Conservation (phyloP, 129 eudicot species). For the Artemisia argyi region DNA sequence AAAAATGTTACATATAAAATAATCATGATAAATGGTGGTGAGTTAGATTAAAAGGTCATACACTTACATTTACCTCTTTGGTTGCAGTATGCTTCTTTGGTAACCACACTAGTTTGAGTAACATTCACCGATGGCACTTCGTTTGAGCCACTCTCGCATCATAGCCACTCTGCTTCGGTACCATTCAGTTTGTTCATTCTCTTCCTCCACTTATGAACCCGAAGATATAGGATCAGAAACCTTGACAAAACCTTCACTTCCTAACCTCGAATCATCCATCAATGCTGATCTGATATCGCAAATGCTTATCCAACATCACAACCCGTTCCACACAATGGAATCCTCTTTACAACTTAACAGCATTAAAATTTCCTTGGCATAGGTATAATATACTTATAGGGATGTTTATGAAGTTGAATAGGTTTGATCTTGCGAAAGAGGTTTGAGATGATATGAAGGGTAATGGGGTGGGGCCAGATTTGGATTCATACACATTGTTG, state of each 20-base stretch:
- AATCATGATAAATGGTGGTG: no score
- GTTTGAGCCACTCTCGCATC: no score
- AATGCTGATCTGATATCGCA: constrained; percentile 71
- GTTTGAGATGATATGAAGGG: constrained; percentile 82
- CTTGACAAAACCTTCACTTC: constrained; percentile 47
- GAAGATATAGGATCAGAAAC: constrained; percentile 7
- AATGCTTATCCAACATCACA: constrained; percentile 73
- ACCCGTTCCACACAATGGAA: constrained; percentile 86
- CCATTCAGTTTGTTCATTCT: no score
- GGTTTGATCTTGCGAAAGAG: constrained; percentile 57
- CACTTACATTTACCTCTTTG: no score
- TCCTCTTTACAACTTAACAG: constrained; percentile 79
- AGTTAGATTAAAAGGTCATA: no score
- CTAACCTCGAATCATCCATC: constrained; percentile 44
- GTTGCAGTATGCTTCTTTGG: no score
- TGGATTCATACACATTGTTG: constrained; percentile 85
- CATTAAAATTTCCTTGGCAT: constrained; percentile 49
- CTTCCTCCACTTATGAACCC: constrained; percentile 11
- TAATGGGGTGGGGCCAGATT: constrained; percentile 71
- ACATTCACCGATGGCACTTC: no score
- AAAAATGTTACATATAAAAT: no score
- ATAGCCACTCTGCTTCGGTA: no score
- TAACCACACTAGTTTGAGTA: no score
- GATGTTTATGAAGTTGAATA: constrained; percentile 58
- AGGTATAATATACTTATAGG: constrained; percentile 75